Base-by-base conservation (phyloP, 768 basidiomycete genomes). In the Suillus subaureus region DNA sequence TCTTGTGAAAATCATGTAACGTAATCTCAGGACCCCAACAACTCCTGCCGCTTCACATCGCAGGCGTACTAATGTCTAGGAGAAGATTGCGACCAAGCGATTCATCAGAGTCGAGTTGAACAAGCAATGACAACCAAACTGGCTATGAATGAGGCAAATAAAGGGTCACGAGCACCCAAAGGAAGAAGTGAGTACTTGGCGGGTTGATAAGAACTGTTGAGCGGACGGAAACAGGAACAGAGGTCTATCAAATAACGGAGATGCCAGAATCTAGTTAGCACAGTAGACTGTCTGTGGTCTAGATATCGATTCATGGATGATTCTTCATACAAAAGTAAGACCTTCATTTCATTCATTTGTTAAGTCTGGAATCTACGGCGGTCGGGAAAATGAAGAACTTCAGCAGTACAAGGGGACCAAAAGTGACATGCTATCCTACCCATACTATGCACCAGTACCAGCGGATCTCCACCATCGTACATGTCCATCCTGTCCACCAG, bases 391-490 rank as follows among this genome's bases (percentile, higher is more conserved):
- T 7, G 21, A 18, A 33, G 7, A 21, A 31, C 54, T 62, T 62
- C 37, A 28, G 39, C 26, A 28, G 39, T 12, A 40, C 39, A 58
- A 58, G 39, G 6, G 6, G 61, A 63, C 15, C 49, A 43, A 51
- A 51, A 47, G 58, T 16, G 28, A 28, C 54, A 31, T 7, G 47
- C n/a, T 40, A 56, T 51, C 47, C 39, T 47, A 54, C 28, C 39
- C 35, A 52, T 26, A 66, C 45, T 58, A 78, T 21, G 51, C 67
- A 4, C 80, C 79, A 15, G 79, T 70, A 26, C 90, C 92, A 2
- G 90, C 91, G 35, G 87, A 86, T 71, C 90, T 84, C 90, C 89
- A 93, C 91, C 91, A 93, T 64, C 84, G 81, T 5, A 92, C 87
- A 1, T 81, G 69, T 0, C 92, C 93, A 64, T 93, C 91, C 68